Base-by-base conservation (phyloP, 352 stramenopile genomes). In the Phytophthora nicotianae region DNA sequence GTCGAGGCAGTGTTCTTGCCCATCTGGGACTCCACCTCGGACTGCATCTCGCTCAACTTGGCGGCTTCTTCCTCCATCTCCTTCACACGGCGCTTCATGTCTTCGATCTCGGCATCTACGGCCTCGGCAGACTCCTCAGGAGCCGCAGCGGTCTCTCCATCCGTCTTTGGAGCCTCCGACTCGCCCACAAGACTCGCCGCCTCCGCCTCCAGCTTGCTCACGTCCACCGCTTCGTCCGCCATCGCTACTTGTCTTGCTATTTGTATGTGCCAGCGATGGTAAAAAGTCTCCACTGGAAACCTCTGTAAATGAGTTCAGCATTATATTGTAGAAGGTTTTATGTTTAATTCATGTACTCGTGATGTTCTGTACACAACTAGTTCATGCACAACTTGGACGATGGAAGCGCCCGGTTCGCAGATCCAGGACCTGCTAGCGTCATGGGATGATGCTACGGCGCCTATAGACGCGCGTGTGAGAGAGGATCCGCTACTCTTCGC, bases 51-150 rank as follows among this genome's bases (percentile, higher is more conserved):
- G 61, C 75, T 89, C 4, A 92, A 70, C 66, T 92, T 92, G 27
- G 80, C 80, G n/a, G 83, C 83, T 53, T 92, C 83, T 51, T 92
- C 83, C 60, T 92, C 83, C 83, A 92, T 92, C 65, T 92, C 83
- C 41, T 79, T 79, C 47, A 92, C 83, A 29, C 81, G 79, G 29
- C 83, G 83, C 71, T 92, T 92, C 83, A 92, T 92, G 72, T 92
- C 83, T 45, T 92, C 83, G 42, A 92, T 92, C 70, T 92, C 83
- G 26, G 82, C 80, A 50, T 92, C 80, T 16, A 81, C 77, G 2
- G 61, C 64, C 47, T 77, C 72, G 2, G 70, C 58, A 19, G 68
- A 76, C 47, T 73, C 70, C 46, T 72, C 64, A 0, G 61, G 7
- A 2, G 63, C 27, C 5, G 49, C n/a, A 19, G 23, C 5, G 19